These are phyloP conservation scores for Dioszegia crocea DNA, from an alignment of 768 basidiomycete genomes.

Conservation along the genomic window DNA sequence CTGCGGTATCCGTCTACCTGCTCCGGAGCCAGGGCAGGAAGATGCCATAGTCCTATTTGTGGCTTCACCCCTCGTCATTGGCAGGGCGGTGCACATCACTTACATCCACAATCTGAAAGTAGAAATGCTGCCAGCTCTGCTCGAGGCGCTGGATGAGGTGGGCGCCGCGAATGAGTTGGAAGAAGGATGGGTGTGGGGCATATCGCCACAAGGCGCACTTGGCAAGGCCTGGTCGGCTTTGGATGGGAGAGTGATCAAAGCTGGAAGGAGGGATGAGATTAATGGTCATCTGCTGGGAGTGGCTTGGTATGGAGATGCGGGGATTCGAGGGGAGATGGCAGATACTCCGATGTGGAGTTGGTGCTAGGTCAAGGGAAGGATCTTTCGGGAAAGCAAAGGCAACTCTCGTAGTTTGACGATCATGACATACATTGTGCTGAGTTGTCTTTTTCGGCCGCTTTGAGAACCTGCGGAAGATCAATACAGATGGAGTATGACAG, in stretches of 20 bases:
- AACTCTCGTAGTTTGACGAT: too few species aligned
- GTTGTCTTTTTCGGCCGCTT: too few species aligned
- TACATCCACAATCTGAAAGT: slow-evolving; percentile 14
- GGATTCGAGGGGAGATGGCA: not conserved
- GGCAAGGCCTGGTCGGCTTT: slow-evolving; percentile 16
- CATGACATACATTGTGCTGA: too few species aligned
- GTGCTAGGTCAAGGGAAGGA: slow-evolving; percentile 14
- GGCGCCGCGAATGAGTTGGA: slow-evolving; percentile 6
- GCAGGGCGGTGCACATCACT: slow-evolving; percentile 18
- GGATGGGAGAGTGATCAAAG: slow-evolving; percentile 4
- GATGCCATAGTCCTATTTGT: slow-evolving; percentile 31
- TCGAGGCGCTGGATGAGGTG: slow-evolving; percentile 20
- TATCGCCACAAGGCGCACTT: slow-evolving; percentile 1
- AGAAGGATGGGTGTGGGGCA: slow-evolving; percentile 30
- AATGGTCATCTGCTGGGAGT: slow-evolving; percentile 30
- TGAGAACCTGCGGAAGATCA: too few species aligned
- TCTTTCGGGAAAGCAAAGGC: too few species aligned
- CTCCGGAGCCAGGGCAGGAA: not conserved
- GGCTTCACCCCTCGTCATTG: slow-evolving; percentile 6
- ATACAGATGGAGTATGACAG: too few species aligned
- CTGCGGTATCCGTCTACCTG: not conserved
- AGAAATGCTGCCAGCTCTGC: slow-evolving; percentile 11
- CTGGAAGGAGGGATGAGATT: slow-evolving; percentile 16
- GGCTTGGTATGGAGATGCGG: slow-evolving; percentile 34
- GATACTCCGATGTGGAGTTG: slow-evolving; percentile 27